phyloP scores from a whole-genome alignment of 805 yeast genomes.

The Yamadazyma ubonensis region DNA sequence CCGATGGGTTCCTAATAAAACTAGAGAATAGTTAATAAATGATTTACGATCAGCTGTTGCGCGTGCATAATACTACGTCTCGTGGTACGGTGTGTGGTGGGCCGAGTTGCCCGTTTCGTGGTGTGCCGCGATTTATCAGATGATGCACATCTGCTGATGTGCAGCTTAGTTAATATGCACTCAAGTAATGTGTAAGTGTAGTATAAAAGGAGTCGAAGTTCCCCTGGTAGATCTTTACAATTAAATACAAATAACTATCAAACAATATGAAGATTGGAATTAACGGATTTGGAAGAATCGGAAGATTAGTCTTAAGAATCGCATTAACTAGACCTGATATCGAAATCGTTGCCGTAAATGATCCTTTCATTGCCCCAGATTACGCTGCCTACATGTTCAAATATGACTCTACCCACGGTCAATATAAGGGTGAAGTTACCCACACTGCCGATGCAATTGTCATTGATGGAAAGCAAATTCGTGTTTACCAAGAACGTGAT shows the following conservation, averaged over 20 bases:
- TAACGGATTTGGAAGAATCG: slow-evolving; percentile 39
- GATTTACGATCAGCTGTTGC: too few relatives aligned
- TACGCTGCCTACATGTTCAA: slow-evolving; percentile 38
- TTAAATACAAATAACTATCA: neutral
- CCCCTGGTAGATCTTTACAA: neutral
- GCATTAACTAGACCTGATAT: slow-evolving; percentile 32
- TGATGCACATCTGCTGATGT: too few relatives aligned
- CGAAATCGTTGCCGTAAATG: slow-evolving; percentile 33
- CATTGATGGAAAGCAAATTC: slow-evolving; percentile 28
- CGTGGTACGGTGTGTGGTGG: too few relatives aligned
- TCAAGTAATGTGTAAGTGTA: too few relatives aligned
- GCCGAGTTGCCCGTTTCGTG: too few relatives aligned
- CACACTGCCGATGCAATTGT: slow-evolving; percentile 23
- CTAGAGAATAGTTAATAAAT: slow-evolving; percentile 61
- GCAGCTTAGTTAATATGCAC: too few relatives aligned
- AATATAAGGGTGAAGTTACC: slow-evolving; percentile 29
- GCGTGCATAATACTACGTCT: too few relatives aligned
- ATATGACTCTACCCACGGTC: slow-evolving; percentile 38
- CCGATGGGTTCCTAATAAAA: slow-evolving; percentile 85
- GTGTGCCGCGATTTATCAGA: too few relatives aligned
- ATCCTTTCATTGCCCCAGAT: slow-evolving; percentile 35
- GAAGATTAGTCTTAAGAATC: slow-evolving; percentile 35
- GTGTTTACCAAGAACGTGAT: slow-evolving; percentile 35
- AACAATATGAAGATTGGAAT: slow-evolving; percentile 25
- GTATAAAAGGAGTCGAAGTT: too few relatives aligned